Base-by-base conservation (phyloP, 441 rosid species). In the Cnidoscolus chayamansa region DNA sequence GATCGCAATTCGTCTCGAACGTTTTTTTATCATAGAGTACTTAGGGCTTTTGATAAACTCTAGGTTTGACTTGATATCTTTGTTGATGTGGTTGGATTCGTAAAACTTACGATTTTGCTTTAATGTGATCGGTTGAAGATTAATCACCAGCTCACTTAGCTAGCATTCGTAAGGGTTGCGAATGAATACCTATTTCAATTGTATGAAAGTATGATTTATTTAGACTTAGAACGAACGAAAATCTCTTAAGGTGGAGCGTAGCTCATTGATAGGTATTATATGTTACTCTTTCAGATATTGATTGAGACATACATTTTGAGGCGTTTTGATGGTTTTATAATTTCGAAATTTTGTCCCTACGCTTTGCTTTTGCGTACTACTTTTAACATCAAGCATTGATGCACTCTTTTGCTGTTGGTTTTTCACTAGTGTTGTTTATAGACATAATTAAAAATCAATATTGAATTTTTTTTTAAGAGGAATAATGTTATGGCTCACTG, bases 111-210 rank as follows among this genome's bases (percentile, higher is more conserved):
- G 51, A 8, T n/a, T 9, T 11, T 61, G 19, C 12, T 58, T 61
- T 10, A 40, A 35, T 35, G 45, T 54, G 58, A 54, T n/a, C 20
- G 16, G 35, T 56, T 8, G 11, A 56, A 7, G 13, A 0, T 66
- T 60, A 67, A 55, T 67, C 35, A 15, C 40, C 51, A 35, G 35
- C n/a, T 13, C 9, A 50, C 25, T 78, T 70, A 19, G 49, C 70
- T 20, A 11, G 51, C 32, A 30, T 30, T 48, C 7, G 35, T 49
- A 45, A 16, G 8, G 1, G 17, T 54, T 1, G 58, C 9, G 6
- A 17, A 4, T 56, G 60, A 40, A 40, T 40, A 6, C 45, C 45
- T 40, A 40, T 40, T 40, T 3, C 4, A 40, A 40, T 40, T 40
- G 40, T 40, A 40, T 40, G 45, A 7, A 40, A 40, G 45, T 40